Evolutionary conservation across 2,329 filamentous ascomycete genomes (phyloP).

Genomic region (Bisporella sp.): DNA sequence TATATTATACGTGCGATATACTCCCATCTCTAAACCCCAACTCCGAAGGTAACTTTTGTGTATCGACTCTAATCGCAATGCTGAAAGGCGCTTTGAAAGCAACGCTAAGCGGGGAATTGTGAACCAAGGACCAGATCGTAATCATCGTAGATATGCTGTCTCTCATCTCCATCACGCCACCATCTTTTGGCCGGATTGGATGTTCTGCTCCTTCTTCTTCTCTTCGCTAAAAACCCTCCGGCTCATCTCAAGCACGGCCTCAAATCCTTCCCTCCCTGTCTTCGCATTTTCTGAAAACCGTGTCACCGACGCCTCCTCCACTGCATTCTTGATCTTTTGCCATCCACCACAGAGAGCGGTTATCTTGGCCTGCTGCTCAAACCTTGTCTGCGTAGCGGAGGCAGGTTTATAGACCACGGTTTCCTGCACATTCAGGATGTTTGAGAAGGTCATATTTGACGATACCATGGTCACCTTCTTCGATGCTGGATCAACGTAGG

Average conservation of each 20-base stretch:
- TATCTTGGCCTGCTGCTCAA: constrained; percentile 85
- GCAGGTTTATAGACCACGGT: constrained; percentile 78
- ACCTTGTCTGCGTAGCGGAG: constrained; percentile 58
- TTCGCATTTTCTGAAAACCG: constrained; percentile 87
- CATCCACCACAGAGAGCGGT: constrained; percentile 93
- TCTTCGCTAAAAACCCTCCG: constrained; percentile 87
- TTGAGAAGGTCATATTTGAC: constrained; percentile 88
- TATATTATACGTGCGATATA: neutral
- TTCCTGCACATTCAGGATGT: constrained; percentile 86
- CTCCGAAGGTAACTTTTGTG: constrained; percentile 9
- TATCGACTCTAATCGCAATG: neutral
- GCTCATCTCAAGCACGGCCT: constrained; percentile 90
- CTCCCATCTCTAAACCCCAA: neutral
- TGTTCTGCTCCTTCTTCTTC: constrained; percentile 48
- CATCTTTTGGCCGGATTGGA: neutral
- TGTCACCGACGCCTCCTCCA: constrained; percentile 85
- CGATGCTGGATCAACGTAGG: constrained; percentile 77
- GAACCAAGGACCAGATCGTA: neutral
- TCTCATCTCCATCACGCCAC: neutral
- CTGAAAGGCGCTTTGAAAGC: neutral
- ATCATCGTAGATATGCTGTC: neutral
- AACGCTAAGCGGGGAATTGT: neutral
- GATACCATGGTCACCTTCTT: constrained; percentile 96
- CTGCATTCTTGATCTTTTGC: constrained; percentile 94
- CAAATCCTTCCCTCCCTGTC: constrained; percentile 90